Evolutionary conservation across 2,329 filamentous ascomycete genomes (phyloP).

Genomic region (Ilyonectria robusta): DNA sequence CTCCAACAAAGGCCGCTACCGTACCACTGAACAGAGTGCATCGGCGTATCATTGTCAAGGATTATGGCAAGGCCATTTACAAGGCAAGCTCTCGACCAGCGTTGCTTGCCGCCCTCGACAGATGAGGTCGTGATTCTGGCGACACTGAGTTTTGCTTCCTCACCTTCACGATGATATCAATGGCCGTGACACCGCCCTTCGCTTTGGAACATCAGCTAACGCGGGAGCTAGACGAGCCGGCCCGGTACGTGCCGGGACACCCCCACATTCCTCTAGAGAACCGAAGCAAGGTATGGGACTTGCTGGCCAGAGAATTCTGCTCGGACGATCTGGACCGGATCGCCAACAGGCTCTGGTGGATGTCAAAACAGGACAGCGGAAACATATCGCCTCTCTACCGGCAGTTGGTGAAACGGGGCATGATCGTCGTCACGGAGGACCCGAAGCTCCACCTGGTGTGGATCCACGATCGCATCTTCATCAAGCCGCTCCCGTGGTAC

Average conservation of each 20-base stretch:
- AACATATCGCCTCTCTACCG: slow-evolving; percentile 56
- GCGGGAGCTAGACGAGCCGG: slow-evolving; percentile 3
- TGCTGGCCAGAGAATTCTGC: slow-evolving; percentile 21
- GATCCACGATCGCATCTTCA: background rate
- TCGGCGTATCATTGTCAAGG: too few relatives aligned
- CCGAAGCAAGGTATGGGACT: slow-evolving; percentile 3
- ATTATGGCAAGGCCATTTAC: too few relatives aligned
- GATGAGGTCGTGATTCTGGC: background rate
- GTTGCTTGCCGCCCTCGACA: background rate
- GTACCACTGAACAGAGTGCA: too few relatives aligned
- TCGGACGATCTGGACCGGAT: slow-evolving; percentile 23
- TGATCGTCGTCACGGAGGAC: slow-evolving; percentile 57
- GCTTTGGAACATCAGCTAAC: slow-evolving; percentile 18
- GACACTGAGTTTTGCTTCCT: background rate
- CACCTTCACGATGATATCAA: background rate
- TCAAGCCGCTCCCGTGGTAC: slow-evolving; percentile 54
- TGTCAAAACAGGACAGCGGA: slow-evolving; percentile 38
- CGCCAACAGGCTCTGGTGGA: slow-evolving; percentile 35
- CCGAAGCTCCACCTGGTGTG: slow-evolving; percentile 51
- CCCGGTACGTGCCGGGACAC: slow-evolving; percentile 15
- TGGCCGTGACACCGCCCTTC: slow-evolving; percentile 7
- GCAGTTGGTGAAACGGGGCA: slow-evolving; percentile 54
- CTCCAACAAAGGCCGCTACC: too few relatives aligned
- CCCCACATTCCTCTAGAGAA: slow-evolving; percentile 16
- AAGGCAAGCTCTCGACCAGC: too few relatives aligned